phyloP scores from a whole-genome alignment of 805 yeast species.

The Barnettozyma vustinii region DNA sequence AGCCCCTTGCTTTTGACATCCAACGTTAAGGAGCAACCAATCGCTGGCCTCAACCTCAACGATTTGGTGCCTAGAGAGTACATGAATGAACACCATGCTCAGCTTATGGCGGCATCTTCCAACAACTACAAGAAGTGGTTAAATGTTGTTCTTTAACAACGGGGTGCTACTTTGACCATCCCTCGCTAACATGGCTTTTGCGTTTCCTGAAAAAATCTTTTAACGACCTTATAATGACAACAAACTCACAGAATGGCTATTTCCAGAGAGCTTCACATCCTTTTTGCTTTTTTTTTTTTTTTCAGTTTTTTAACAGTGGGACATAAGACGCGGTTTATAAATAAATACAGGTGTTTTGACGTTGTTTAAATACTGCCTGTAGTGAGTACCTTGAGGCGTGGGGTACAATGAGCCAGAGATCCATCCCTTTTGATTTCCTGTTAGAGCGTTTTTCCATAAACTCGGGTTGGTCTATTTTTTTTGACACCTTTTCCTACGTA shows the following conservation, averaged over 20 bases:
- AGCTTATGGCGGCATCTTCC: slow-evolving; percentile 24
- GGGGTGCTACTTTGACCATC: neutral
- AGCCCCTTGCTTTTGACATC: slow-evolving; percentile 24
- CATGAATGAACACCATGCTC: slow-evolving; percentile 16
- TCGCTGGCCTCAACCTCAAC: slow-evolving; percentile 23
- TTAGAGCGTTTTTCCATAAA: no score
- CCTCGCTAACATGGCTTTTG: neutral
- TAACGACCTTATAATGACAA: slow-evolving; percentile 5
- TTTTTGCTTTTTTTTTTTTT: neutral
- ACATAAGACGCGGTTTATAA: neutral
- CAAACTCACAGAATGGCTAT: neutral
- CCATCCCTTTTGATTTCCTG: no score
- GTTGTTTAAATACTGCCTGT: neutral
- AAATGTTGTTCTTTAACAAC: slow-evolving; percentile 17
- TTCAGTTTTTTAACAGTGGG: neutral
- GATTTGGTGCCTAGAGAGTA: slow-evolving; percentile 17
- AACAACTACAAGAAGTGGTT: slow-evolving; percentile 27
- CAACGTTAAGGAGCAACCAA: slow-evolving; percentile 20
- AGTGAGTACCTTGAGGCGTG: no score
- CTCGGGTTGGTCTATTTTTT: no score
- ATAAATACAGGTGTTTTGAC: neutral
- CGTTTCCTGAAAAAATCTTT: neutral
- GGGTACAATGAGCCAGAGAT: no score
- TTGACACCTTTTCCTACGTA: no score
- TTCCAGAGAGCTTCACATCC: neutral